These are phyloP conservation scores for Hevea brasiliensis DNA, from an alignment of 345 rosid species.

Conservation along the genomic window DNA sequence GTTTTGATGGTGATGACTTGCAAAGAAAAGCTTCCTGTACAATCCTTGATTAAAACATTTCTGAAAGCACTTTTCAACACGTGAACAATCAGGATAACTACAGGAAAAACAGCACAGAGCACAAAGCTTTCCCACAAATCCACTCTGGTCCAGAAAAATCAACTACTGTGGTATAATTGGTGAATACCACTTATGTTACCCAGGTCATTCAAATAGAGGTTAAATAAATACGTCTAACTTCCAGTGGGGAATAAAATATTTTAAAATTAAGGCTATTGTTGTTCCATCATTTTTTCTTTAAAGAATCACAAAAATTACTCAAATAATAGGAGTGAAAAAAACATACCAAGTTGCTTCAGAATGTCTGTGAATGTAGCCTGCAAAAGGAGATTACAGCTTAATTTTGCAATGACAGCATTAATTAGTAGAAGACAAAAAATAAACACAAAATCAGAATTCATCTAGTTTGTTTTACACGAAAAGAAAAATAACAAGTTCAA, in stretches of 20 bases:
- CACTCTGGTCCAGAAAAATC: neutral
- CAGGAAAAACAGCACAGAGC: neutral
- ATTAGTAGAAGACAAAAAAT: neutral
- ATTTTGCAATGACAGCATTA: neutral
- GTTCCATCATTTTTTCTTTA: neutral
- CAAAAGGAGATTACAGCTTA: conserved; percentile 32
- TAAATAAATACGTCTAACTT: neutral
- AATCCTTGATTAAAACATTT: neutral
- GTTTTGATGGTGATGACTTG: neutral
- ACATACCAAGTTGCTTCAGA: conserved; percentile 74
- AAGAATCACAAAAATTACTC: neutral
- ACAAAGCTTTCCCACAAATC: neutral
- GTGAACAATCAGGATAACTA: neutral
- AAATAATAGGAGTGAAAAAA: conserved; percentile 10
- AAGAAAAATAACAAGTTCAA: neutral
- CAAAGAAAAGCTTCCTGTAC: neutral
- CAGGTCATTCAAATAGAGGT: neutral
- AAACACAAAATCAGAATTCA: neutral
- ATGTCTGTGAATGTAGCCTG: conserved; percentile 98
- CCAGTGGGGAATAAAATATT: neutral
- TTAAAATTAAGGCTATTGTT: neutral
- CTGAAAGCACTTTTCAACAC: neutral
- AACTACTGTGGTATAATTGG: neutral
- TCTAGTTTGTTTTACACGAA: neutral
- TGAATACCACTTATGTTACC: neutral